These are phyloP conservation scores for Zasmidium angulare DNA, from an alignment of 2,329 filamentous ascomycete species.

Conservation along the genomic window DNA sequence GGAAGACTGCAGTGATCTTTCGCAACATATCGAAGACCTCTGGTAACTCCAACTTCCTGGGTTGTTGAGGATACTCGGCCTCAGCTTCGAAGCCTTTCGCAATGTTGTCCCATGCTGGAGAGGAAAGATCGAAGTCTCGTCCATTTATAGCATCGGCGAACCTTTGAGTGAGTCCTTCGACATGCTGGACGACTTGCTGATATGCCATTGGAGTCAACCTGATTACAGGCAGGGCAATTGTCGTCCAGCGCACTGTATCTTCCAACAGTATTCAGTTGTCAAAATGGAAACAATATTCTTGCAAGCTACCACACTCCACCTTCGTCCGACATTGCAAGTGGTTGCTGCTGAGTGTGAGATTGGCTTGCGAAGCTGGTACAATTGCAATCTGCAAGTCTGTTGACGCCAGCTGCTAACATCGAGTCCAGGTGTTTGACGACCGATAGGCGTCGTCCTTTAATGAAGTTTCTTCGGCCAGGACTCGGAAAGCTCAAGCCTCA, in stretches of 20 bases:
- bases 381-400: neutral
- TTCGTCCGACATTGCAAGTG: no score
- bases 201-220: no score
- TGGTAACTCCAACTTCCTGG: constrained; percentile 1
- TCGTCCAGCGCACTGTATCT: no score
- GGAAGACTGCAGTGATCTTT: neutral
- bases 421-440: neutral
- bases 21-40: neutral
- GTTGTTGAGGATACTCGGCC: neutral
- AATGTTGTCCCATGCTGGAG: constrained; percentile 1
- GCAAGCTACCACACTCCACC: neutral
- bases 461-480: neutral
- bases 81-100: neutral
- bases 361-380: no score
- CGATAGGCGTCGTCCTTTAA: neutral
- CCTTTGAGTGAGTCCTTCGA: neutral
- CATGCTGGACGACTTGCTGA: neutral
- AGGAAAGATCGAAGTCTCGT: neutral
- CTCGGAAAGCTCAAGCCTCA: neutral
- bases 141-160: constrained; percentile 1
- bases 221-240: no score
- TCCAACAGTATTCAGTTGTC: neutral
- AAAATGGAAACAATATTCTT: neutral
- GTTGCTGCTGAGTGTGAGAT: no score
- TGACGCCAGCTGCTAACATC: neutral